phyloP scores from a whole-genome alignment of 805 yeast species.

The Kockiozyma suomiensis region DNA sequence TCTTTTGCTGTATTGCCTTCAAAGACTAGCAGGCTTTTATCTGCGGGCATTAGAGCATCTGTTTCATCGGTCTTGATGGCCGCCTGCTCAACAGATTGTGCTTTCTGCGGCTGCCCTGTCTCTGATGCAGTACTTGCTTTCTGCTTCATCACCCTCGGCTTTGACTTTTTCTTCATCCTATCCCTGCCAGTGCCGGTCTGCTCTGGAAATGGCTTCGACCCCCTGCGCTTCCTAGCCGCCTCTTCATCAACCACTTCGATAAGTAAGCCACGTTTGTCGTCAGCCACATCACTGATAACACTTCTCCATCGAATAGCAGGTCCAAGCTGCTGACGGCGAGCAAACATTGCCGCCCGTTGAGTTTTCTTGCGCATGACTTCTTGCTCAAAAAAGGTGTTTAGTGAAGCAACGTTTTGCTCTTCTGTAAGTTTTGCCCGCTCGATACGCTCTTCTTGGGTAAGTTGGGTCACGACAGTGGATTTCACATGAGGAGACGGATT shows the following conservation, averaged over 20 bases:
- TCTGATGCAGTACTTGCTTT: neutral
- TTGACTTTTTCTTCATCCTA: conserved; percentile 24
- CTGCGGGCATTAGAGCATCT: neutral
- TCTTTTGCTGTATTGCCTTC: too few relatives aligned
- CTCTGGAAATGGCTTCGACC: conserved; percentile 5
- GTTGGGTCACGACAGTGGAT: conserved; percentile 15
- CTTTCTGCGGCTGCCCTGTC: neutral
- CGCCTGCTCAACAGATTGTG: neutral
- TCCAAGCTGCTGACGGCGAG: conserved; percentile 55
- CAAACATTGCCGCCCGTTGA: conserved; percentile 71
- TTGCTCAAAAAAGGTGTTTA: conserved; percentile 78
- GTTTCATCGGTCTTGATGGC: neutral
- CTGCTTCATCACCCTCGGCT: conserved; percentile 14
- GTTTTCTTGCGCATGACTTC: conserved; percentile 78
- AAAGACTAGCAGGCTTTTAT: too few relatives aligned
- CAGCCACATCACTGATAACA: conserved; percentile 52
- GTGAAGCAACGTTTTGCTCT: conserved; percentile 67
- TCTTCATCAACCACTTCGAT: conserved; percentile 38
- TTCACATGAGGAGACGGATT: conserved; percentile 4
- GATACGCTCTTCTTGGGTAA: conserved; percentile 71
- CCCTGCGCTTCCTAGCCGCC: conserved; percentile 38
- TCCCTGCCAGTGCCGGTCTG: conserved; percentile 7
- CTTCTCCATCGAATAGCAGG: conserved; percentile 60
- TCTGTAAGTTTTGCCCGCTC: conserved; percentile 91
- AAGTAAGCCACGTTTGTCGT: conserved; percentile 13